These are phyloP conservation scores for Chionographis japonica DNA, from an alignment of 106 monocot species.

Conservation along the genomic window DNA sequence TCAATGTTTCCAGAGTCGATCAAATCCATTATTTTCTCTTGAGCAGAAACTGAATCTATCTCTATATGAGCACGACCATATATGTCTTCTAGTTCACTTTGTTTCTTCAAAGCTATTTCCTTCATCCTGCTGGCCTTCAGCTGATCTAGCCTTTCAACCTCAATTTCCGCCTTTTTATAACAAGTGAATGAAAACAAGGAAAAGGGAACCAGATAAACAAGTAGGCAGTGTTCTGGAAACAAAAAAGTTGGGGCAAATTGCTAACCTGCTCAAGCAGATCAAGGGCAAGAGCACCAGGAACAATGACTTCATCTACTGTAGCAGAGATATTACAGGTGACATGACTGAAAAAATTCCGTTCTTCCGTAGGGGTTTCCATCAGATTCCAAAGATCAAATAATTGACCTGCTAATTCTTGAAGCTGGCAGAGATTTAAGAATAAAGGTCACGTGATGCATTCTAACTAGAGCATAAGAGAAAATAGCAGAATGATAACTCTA, in stretches of 20 bases:
- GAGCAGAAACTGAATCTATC: slow-evolving; percentile 65
- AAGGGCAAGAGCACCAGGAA: slow-evolving; percentile 86
- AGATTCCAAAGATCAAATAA: slow-evolving; percentile 90
- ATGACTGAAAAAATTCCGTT: slow-evolving; percentile 74
- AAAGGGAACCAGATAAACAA: not conserved
- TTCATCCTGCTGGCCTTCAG: slow-evolving; percentile 96
- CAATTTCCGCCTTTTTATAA: slow-evolving; percentile 72
- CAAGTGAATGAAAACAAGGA: not conserved
- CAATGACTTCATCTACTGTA: slow-evolving; percentile 70
- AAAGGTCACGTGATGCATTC: not conserved
- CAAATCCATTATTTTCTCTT: slow-evolving; percentile 70
- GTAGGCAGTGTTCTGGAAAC: too few relatives aligned
- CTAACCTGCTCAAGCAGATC: slow-evolving; percentile 94
- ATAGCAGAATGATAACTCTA: too few relatives aligned
- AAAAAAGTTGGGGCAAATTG: not conserved
- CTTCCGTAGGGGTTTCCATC: slow-evolving; percentile 89
- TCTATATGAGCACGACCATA: slow-evolving; percentile 78
- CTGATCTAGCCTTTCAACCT: slow-evolving; percentile 92
- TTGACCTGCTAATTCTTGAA: slow-evolving; percentile 56
- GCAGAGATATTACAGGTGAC: slow-evolving; percentile 87
- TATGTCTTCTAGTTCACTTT: slow-evolving; percentile 89
- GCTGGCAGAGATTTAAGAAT: slow-evolving; percentile 1
- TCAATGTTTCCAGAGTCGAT: slow-evolving; percentile 80
- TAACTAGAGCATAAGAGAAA: too few relatives aligned
- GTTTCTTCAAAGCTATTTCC: slow-evolving; percentile 96